Evolutionary conservation across 2,329 filamentous ascomycete species (phyloP).

Genomic region (Fusarium metavorans): DNA sequence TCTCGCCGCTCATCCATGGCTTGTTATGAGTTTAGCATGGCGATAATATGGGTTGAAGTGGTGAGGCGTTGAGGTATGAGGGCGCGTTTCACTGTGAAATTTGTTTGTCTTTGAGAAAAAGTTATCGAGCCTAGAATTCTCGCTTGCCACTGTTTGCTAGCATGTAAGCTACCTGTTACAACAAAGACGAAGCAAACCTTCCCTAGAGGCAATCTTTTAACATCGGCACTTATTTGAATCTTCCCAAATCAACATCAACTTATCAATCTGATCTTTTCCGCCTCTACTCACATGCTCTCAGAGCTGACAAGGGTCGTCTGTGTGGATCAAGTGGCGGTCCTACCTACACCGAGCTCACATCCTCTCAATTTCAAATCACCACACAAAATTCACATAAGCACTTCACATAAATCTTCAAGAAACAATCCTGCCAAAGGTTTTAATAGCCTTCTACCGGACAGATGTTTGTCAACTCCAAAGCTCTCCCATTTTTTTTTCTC

Average conservation of each 20-base stretch:
- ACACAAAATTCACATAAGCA: not conserved
- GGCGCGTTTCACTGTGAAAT: not conserved
- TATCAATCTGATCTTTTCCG: not conserved
- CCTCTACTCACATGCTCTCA: not conserved
- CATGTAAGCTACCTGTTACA: not conserved
- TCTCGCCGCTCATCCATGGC: constrained; percentile 57
- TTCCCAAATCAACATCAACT: not conserved
- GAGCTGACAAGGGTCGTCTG: not conserved
- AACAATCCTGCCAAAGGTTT: constrained; percentile 23
- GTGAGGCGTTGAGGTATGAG: not conserved
- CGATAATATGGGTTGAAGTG: not conserved
- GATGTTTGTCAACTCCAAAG: constrained; percentile 46
- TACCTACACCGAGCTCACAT: not conserved
- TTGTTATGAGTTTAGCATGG: not conserved
- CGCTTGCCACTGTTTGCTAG: constrained; percentile 5
- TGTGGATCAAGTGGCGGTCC: not conserved
- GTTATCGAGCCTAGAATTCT: not conserved
- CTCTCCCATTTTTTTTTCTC: constrained; percentile 52
- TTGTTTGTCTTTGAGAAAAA: constrained; percentile 25
- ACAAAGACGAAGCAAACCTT: not conserved
- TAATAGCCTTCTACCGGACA: constrained; percentile 53
- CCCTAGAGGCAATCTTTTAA: not conserved
- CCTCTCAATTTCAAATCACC: not conserved
- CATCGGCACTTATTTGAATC: not conserved
- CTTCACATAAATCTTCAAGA: not conserved